These are phyloP conservation scores for Excoecaria agallocha DNA, from an alignment of 345 rosid genomes.

Conservation along the genomic window DNA sequence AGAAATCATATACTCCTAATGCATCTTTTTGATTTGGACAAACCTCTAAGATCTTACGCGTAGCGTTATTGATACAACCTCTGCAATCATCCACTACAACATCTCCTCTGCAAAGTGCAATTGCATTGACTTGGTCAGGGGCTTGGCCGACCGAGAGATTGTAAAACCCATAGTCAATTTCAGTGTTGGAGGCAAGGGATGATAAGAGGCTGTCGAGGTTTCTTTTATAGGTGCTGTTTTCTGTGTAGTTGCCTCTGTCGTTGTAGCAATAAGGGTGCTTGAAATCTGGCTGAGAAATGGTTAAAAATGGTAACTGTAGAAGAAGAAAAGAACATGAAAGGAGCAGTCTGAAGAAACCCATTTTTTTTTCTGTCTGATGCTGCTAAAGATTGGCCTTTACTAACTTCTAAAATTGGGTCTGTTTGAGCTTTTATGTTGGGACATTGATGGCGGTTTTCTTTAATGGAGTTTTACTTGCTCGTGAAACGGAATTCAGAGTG, in stretches of 20 bases:
- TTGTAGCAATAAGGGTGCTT: background rate
- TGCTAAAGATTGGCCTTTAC: background rate
- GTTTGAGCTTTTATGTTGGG: too few species aligned
- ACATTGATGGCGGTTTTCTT: too few species aligned
- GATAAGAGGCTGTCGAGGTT: constrained; percentile 23
- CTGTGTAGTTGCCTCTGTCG: constrained; percentile 23
- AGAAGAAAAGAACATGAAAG: background rate
- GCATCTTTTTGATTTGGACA: constrained; percentile 29
- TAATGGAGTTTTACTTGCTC: too few species aligned
- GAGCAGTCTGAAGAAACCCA: background rate
- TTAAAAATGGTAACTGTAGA: background rate
- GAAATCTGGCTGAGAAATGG: constrained; percentile 14
- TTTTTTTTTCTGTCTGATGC: background rate
- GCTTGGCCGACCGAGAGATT: constrained; percentile 5
- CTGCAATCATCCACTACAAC: background rate
- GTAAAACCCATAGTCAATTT: constrained; percentile 19
- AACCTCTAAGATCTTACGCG: background rate
- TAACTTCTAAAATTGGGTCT: too few species aligned
- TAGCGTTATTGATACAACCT: background rate
- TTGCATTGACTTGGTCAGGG: constrained; percentile 16
- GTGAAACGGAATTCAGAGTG: too few species aligned
- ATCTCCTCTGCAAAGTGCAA: constrained; percentile 28
- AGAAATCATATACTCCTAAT: background rate
- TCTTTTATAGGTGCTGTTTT: constrained; percentile 9
- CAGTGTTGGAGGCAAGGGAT: background rate